A percentile compares a stretch with the other conserved stretches of the same genome.
Conservation (phyloP, 1,139 yeast genomes). For the Lodderomyces metapsilosis region DNA sequence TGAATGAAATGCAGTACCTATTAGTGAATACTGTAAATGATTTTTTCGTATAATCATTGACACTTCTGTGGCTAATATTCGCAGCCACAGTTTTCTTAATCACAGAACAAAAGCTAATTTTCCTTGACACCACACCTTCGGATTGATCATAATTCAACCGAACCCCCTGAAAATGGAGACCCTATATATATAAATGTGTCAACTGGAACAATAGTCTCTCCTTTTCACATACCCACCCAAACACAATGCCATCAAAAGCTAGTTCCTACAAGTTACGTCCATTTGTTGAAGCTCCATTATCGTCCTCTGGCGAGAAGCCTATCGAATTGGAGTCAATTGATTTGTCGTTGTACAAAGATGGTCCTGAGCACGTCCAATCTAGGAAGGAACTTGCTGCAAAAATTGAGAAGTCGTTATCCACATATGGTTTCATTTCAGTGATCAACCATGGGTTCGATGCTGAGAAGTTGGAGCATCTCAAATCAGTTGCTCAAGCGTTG, state of each 20-base stretch:
- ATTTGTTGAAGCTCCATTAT: constrained; percentile 28
- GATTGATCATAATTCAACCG: neutral
- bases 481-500: constrained; percentile 37
- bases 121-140: constrained; percentile 3
- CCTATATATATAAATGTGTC: neutral
- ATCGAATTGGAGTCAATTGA: constrained; percentile 36
- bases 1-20: no score
- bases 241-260: constrained; percentile 12
- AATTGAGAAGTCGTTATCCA: constrained; percentile 36
- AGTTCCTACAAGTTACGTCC: constrained; percentile 31
- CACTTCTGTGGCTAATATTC: no score
- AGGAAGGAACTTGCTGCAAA: constrained; percentile 30
- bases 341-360: constrained; percentile 32
- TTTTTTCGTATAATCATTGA: no score
- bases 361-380: constrained; percentile 25
- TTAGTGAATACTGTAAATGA: no score
- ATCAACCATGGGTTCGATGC: constrained; percentile 35
- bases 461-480: constrained; percentile 28
- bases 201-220: neutral
- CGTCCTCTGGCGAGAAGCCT: constrained; percentile 19
- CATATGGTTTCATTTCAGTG: constrained; percentile 47
- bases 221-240: neutral
- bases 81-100: constrained; percentile 9
- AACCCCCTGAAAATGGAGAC: neutral
- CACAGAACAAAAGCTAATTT: neutral